These are phyloP conservation scores for Meyerozyma carpophila DNA, from an alignment of 1,139 yeast genomes.

Conservation along the genomic window DNA sequence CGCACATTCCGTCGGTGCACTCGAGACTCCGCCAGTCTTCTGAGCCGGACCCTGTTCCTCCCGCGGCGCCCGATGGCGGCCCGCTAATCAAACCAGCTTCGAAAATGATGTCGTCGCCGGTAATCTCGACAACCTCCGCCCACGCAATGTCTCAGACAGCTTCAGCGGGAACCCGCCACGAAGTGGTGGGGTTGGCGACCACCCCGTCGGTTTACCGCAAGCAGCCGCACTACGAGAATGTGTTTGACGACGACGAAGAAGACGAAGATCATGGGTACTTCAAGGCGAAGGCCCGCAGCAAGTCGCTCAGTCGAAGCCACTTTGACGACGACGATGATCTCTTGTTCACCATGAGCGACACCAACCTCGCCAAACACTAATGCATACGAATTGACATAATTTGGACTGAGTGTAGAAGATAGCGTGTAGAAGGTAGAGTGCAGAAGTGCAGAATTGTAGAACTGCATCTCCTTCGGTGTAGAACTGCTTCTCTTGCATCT, in stretches of 20 bases:
- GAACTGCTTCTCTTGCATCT: too few relatives aligned
- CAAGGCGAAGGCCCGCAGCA: conserved; percentile 2
- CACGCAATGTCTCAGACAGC: conserved; percentile 13
- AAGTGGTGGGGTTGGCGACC: conserved; percentile 31
- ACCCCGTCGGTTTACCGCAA: conserved; percentile 29
- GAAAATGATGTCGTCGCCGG: conserved; percentile 17
- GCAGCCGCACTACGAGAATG: conserved; percentile 42
- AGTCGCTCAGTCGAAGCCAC: conserved; percentile 3
- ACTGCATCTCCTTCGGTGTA: too few relatives aligned
- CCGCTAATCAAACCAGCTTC: conserved; percentile 7
- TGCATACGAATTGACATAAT: not conserved
- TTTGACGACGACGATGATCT: conserved; percentile 77
- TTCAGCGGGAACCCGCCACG: conserved; percentile 4
- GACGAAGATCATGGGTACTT: conserved; percentile 19
- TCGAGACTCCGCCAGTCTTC: conserved; percentile 32
- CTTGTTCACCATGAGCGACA: conserved; percentile 86
- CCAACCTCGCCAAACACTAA: conserved; percentile 45
- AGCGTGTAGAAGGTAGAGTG: too few relatives aligned
- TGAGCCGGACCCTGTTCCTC: not conserved
- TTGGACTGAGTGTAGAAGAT: not conserved
- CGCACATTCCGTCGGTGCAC: conserved; percentile 37
- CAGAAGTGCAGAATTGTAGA: too few relatives aligned
- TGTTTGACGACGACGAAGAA: conserved; percentile 52
- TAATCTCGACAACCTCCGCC: conserved; percentile 17
- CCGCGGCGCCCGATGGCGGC: not conserved